Evolutionary conservation across 176 grass and related monocot species (phyloP).

Genomic region (Oryza glumipatula): DNA sequence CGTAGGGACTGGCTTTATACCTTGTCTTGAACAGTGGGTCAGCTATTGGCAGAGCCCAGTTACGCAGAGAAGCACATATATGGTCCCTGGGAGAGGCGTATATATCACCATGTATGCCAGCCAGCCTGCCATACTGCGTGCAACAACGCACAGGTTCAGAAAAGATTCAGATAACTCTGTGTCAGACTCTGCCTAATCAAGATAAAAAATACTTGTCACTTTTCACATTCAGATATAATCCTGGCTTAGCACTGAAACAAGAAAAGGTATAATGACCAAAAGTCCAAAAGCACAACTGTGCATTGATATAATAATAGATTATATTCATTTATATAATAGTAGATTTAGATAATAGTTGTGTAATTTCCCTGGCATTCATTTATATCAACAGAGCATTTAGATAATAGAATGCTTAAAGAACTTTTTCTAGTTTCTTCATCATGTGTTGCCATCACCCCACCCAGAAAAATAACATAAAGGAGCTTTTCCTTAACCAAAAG

Average conservation of each 20-base stretch:
- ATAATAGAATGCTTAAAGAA: too few species aligned
- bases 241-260: background rate
- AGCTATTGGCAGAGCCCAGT: conserved; percentile 9
- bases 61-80: conserved; percentile 7
- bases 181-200: conserved; percentile 2
- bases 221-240: background rate
- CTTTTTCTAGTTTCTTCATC: too few species aligned
- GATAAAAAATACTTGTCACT: background rate
- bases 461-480: too few species aligned
- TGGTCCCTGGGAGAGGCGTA: conserved; percentile 8
- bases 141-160: background rate
- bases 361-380: too few species aligned
- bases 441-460: too few species aligned
- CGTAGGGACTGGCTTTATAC: conserved; percentile 32
- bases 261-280: background rate
- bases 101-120: background rate
- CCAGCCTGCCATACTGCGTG: conserved; percentile 18
- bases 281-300: too few species aligned
- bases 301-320: too few species aligned
- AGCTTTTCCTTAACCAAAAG: too few species aligned
- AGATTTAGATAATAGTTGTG: too few species aligned
- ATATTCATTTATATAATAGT: too few species aligned
- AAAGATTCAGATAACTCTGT: background rate
- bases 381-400: too few species aligned
- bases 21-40: conserved; percentile 33